A percentile compares a stretch with the other conserved stretches of the same genome.
Evolutionary conservation across 257 asterid species (phyloP).

Genomic region (Gynochthodes officinalis): DNA sequence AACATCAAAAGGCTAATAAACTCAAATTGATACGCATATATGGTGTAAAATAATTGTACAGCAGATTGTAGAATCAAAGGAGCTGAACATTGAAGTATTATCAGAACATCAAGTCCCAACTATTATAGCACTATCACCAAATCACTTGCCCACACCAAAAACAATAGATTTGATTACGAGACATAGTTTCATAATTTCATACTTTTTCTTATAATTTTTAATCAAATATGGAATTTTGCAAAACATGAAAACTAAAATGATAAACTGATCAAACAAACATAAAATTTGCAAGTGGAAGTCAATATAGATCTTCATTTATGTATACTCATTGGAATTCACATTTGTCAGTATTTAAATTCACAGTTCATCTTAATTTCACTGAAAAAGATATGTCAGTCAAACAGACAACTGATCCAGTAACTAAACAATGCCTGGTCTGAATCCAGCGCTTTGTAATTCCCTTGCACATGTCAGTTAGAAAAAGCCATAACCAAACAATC

Average conservation of each 20-base stretch:
- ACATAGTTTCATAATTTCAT: background rate
- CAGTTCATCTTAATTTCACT: background rate
- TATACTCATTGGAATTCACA: background rate
- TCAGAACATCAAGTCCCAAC: background rate
- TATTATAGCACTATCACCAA: background rate
- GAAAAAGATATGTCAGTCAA: background rate
- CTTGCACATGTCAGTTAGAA: too few relatives aligned
- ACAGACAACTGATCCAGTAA: background rate
- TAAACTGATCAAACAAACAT: background rate
- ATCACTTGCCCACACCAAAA: background rate
- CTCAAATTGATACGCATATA: background rate
- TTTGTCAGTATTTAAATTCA: background rate
- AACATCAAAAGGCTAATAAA: background rate
- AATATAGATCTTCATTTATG: too few relatives aligned
- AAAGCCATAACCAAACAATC: too few relatives aligned
- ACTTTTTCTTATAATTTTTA: background rate
- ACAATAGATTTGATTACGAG: background rate
- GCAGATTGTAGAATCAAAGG: background rate
- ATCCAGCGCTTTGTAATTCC: background rate
- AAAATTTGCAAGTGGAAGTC: background rate
- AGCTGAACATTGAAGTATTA: background rate
- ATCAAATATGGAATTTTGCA: too few relatives aligned
- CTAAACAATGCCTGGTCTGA: background rate
- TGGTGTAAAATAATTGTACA: background rate
- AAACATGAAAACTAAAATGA: background rate